phyloP scores from a whole-genome alignment of 2,329 filamentous ascomycete genomes.

The Talaromyces sp. region DNA sequence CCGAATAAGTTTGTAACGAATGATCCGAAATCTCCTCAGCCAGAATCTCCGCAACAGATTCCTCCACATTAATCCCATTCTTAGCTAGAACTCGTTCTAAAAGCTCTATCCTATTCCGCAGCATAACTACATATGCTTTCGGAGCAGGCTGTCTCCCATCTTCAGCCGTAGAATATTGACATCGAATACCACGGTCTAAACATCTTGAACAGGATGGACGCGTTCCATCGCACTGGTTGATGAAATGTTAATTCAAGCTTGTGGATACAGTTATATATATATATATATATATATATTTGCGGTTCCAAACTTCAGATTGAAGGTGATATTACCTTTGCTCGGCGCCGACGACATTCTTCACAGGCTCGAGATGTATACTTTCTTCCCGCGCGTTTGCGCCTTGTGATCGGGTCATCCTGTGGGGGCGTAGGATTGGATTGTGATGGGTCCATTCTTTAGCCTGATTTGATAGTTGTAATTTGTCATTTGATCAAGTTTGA shows the following conservation, averaged over 20 bases:
- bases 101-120: constrained; percentile 36
- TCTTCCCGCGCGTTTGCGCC: constrained; percentile 20
- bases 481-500: background rate
- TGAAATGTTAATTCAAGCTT: background rate
- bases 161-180: constrained; percentile 34
- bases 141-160: constrained; percentile 40
- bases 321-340: constrained; percentile 36
- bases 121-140: constrained; percentile 39
- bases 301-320: too few species aligned
- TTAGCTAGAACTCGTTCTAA: constrained; percentile 34
- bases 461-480: background rate
- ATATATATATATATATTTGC: too few species aligned
- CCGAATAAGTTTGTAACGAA: background rate
- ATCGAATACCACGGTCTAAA: constrained; percentile 31
- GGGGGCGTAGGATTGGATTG: background rate
- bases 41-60: constrained; percentile 22
- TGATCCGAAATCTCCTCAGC: constrained; percentile 4
- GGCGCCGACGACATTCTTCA: constrained; percentile 41
- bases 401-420: constrained; percentile 14
- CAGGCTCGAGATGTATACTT: constrained; percentile 38
- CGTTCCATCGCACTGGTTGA: constrained; percentile 37
- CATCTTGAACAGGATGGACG: constrained; percentile 39
- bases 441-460: background rate
- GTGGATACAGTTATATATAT: too few species aligned
- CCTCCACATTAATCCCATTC: constrained; percentile 35